A percentile compares a stretch with the other conserved stretches of the same genome.
These are phyloP conservation scores for Botryosphaeria dothidea DNA, from an alignment of 2,329 filamentous ascomycete genomes.

Conservation along the genomic window DNA sequence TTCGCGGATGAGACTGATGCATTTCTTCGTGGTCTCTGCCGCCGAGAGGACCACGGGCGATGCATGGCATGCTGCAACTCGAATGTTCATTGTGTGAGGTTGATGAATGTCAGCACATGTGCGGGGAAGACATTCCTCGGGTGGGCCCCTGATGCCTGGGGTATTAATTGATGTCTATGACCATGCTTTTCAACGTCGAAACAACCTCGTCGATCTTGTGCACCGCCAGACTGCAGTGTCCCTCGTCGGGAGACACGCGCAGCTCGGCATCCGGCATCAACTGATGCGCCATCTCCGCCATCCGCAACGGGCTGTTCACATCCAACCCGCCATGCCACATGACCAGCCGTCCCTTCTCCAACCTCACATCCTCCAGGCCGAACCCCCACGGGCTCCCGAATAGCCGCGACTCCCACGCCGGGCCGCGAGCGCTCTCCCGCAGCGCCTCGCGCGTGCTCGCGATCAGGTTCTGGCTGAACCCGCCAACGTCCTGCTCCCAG, in stretches of 20 bases:
- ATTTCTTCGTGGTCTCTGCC: constrained; percentile 48
- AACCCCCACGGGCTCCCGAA: constrained; percentile 34
- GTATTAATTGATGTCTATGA: no score
- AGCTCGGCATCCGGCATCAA: constrained; percentile 27
- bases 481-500: constrained; percentile 25
- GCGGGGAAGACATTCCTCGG: no score
- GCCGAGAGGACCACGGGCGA: constrained; percentile 52
- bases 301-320: constrained; percentile 28
- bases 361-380: constrained; percentile 29
- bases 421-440: constrained; percentile 29
- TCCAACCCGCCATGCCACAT: constrained; percentile 38
- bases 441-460: constrained; percentile 31
- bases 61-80: constrained; percentile 31
- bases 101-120: neutral
- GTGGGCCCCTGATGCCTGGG: neutral
- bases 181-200: neutral
- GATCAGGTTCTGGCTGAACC: constrained; percentile 28
- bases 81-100: neutral
- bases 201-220: neutral
- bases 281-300: constrained; percentile 28
- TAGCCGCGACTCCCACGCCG: constrained; percentile 32
- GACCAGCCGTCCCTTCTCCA: constrained; percentile 28
- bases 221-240: constrained; percentile 21
- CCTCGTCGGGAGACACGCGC: constrained; percentile 28
- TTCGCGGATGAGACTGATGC: constrained; percentile 46